phyloP scores from a whole-genome alignment of 345 rosid genomes.

The Litchi chinensis region DNA sequence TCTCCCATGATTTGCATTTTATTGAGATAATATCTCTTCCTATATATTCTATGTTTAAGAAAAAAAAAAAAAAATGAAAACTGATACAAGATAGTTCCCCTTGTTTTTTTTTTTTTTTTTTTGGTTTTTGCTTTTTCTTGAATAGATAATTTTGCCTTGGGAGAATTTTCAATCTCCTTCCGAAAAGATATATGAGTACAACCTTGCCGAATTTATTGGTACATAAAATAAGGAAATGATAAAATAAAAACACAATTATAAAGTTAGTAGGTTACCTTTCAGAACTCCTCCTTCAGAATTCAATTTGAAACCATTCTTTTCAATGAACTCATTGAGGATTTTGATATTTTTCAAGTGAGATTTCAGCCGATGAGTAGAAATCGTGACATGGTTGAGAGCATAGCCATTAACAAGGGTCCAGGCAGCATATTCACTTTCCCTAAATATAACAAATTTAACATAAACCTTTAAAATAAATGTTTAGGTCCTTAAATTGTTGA shows the following conservation, averaged over 20 bases:
- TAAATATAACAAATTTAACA: slow-evolving; percentile 22
- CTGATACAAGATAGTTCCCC: not conserved
- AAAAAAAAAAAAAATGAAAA: not conserved
- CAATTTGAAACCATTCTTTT: slow-evolving; percentile 68
- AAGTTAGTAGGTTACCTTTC: slow-evolving; percentile 61
- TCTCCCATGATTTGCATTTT: not conserved
- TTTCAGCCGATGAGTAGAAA: slow-evolving; percentile 72
- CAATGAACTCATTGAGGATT: slow-evolving; percentile 54
- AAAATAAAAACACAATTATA: not conserved
- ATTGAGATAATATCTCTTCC: slow-evolving; percentile 4
- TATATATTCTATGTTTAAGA: not conserved
- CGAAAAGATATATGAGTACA: not conserved
- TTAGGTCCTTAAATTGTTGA: not conserved
- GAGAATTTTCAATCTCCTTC: not conserved
- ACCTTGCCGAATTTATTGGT: not conserved
- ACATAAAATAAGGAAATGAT: not conserved
- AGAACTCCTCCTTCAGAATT: slow-evolving; percentile 82
- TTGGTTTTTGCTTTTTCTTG: not conserved
- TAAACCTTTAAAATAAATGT: not conserved
- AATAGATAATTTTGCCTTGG: not conserved
- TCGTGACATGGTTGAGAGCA: slow-evolving; percentile 87
- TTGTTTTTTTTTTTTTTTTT: not conserved
- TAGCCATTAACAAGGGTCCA: slow-evolving; percentile 93
- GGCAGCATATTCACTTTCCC: slow-evolving; percentile 95
- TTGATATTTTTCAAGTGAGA: slow-evolving; percentile 61